Evolutionary conservation across 2,329 filamentous ascomycete species (phyloP).

Genomic region (Hypomyces perniciosus): DNA sequence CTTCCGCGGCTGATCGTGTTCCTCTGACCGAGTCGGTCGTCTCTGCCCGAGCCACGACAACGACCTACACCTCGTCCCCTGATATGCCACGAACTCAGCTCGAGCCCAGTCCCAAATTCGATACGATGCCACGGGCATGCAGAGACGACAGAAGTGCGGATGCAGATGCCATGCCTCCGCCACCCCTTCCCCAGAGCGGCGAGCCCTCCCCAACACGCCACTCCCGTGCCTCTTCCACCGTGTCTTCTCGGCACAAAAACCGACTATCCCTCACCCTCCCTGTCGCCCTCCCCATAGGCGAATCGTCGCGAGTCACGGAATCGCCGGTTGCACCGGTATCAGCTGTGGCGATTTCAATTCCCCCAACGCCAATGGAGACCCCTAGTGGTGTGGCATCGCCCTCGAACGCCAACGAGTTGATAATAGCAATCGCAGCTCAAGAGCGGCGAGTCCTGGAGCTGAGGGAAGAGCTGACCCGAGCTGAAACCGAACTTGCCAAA

Average conservation of each 20-base stretch:
- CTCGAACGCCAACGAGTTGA: constrained; percentile 59
- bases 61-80: constrained; percentile 19
- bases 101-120: constrained; percentile 5
- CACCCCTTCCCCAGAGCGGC: constrained; percentile 35
- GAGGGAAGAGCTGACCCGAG: constrained; percentile 78
- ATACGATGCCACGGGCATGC: neutral
- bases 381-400: constrained; percentile 35
- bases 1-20: constrained; percentile 32
- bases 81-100: constrained; percentile 13
- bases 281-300: constrained; percentile 49
- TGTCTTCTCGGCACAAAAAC: constrained; percentile 47
- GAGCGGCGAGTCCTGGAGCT: constrained; percentile 87
- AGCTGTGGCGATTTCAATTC: constrained; percentile 33
- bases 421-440: constrained; percentile 86
- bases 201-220: constrained; percentile 35
- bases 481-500: constrained; percentile 67
- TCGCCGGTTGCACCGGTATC: constrained; percentile 45
- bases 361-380: constrained; percentile 45
- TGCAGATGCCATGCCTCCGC: constrained; percentile 27
- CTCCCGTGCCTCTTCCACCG: constrained; percentile 46
- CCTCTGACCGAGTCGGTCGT: constrained; percentile 20
- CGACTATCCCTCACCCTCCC: constrained; percentile 56
- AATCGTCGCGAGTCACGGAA: constrained; percentile 25
- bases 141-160: neutral
- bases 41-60: constrained; percentile 19